Evolutionary conservation across 768 basidiomycete genomes (phyloP).

Genomic region (Serendipita sp.): DNA sequence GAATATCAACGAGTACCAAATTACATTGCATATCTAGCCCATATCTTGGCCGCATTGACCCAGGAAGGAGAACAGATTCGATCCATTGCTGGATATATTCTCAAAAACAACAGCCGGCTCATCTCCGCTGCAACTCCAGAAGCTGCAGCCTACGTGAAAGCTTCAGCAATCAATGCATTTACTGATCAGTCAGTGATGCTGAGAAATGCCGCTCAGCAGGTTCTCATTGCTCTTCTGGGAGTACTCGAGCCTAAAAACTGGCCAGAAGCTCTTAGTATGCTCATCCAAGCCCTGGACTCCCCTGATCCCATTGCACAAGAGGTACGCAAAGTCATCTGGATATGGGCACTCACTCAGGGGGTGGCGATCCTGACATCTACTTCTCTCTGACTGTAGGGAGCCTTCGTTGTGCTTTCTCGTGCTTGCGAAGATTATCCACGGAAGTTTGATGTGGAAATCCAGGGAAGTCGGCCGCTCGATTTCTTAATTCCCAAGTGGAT

Average conservation of each 20-base stretch:
- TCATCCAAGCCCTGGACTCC: constrained; percentile 67
- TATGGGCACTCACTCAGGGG: background rate
- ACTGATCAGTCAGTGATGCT: constrained; percentile 70
- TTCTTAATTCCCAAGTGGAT: constrained; percentile 96
- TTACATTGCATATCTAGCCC: constrained; percentile 89
- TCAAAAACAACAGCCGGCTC: constrained; percentile 87
- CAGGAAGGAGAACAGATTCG: constrained; percentile 85
- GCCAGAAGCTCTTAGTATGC: constrained; percentile 83
- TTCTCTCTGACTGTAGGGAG: constrained; percentile 37
- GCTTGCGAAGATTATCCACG: constrained; percentile 94
- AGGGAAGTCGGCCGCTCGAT: constrained; percentile 83
- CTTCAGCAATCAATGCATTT: constrained; percentile 65
- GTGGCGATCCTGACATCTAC: constrained; percentile 14
- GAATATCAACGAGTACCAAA: constrained; percentile 76
- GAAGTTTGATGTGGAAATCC: constrained; percentile 87
- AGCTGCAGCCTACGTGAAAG: constrained; percentile 58
- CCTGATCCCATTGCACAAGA: constrained; percentile 64
- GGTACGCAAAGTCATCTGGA: constrained; percentile 33
- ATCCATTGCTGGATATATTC: constrained; percentile 86
- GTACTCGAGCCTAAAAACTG: constrained; percentile 82
- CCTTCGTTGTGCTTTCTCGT: constrained; percentile 87
- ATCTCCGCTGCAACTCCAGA: constrained; percentile 51
- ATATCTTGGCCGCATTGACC: constrained; percentile 68
- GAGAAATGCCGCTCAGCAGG: constrained; percentile 85
- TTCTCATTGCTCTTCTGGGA: constrained; percentile 77